Base-by-base conservation (phyloP, 352 stramenopile genomes). In the Globisporangium sylvaticum region DNA sequence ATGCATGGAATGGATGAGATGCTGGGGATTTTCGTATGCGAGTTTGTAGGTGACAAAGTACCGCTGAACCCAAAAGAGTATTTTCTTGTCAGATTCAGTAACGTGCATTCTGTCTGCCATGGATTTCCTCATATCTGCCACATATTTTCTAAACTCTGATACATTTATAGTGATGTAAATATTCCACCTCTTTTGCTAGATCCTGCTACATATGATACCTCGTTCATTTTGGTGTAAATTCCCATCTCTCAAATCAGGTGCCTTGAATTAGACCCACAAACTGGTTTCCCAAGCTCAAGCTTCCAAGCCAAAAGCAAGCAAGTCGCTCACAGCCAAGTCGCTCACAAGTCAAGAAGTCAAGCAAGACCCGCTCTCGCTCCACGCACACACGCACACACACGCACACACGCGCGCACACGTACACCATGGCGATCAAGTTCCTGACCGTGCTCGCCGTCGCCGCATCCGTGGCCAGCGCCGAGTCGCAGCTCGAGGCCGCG, bases 401-500 rank as follows among this genome's bases (percentile, higher is more conserved):
- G 31, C 31, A 34, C 31, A n/a, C 31, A 8, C 8, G 18, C 46
- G 18, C 46, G 7, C 9, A 18, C 3, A 54, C 46, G 46, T 18
- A 54, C 46, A 4, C n/a, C 31, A 69, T 63, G 56, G 56, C 42
- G 42, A 22, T 58, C 22, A 29, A 72, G 62, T 52, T 81, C 22
- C 15, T 80, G 34, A 66, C 65, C 10, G 24, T 63, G 15, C 27
- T 70, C 46, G 70, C 55, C 12, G 61, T 56, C 48, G 63, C 52
- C 3, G 42, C 32, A 1, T 68, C 74, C 2, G 58, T 64, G 39
- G 42, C 15, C 18, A 34, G 24, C n/a, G 68, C 76, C 25, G 42
- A 66, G 3, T 25, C 58, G 29, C 52, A 72, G 39, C 44, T 74
- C 67, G 37, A 56, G 25, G 42, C 69, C 61, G 22, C 67, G 68